These are phyloP conservation scores for Cryptosporidium muris DNA, from an alignment of 169 alveolate species.

Conservation along the genomic window DNA sequence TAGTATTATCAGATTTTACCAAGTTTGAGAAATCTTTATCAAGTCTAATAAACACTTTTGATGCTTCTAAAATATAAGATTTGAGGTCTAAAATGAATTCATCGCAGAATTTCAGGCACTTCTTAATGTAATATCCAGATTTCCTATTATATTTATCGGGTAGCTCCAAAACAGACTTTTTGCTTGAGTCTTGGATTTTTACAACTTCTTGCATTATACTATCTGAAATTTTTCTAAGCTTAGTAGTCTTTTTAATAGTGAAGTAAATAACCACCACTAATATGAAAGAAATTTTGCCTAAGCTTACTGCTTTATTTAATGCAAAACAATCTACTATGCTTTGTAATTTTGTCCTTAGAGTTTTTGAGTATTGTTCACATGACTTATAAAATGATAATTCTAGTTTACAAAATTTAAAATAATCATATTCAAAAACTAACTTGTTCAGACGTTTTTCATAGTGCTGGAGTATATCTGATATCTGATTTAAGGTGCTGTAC, in stretches of 20 bases:
- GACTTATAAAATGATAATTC: too few relatives aligned
- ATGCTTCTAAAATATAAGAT: slow-evolving; percentile 1
- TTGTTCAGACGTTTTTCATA: too few relatives aligned
- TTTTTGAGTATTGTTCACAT: neutral
- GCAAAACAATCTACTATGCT: slow-evolving; percentile 1
- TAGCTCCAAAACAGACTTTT: neutral
- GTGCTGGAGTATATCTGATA: too few relatives aligned
- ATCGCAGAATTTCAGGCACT: slow-evolving; percentile 18
- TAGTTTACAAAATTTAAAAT: too few relatives aligned
- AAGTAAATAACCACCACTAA: slow-evolving; percentile 27
- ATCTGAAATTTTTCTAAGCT: slow-evolving; percentile 5
- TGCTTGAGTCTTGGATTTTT: neutral
- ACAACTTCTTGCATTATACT: neutral
- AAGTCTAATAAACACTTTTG: slow-evolving; percentile 1
- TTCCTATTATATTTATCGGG: neutral
- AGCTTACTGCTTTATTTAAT: too few relatives aligned
- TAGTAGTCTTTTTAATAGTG: slow-evolving; percentile 10
- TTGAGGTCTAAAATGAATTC: slow-evolving; percentile 27
- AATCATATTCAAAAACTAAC: too few relatives aligned
- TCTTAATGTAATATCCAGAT: neutral
- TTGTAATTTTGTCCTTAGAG: slow-evolving; percentile 9
- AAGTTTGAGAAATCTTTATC: neutral
- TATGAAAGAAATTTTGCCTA: neutral
- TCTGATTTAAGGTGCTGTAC: too few relatives aligned
- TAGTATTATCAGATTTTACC: too few relatives aligned